These are phyloP conservation scores for Akanthomyces lecanii DNA, from an alignment of 2,329 filamentous ascomycete genomes.

Conservation along the genomic window DNA sequence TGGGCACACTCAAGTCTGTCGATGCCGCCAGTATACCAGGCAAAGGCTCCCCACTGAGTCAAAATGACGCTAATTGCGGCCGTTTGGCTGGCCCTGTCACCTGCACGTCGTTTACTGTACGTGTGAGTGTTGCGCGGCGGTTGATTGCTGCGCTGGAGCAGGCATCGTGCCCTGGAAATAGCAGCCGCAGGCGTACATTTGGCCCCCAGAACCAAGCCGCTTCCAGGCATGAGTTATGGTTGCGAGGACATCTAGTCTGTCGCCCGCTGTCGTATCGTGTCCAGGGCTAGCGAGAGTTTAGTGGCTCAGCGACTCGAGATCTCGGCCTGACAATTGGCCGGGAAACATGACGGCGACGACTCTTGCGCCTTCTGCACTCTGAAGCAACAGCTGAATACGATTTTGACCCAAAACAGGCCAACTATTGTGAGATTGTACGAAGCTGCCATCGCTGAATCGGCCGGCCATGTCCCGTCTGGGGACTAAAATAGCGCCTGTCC, in stretches of 20 bases:
- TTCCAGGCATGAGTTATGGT: neutral
- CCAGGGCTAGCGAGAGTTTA: neutral
- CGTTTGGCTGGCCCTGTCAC: neutral
- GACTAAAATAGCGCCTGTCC: slow-evolving; percentile 6
- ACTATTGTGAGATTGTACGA: slow-evolving; percentile 10
- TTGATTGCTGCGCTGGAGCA: neutral
- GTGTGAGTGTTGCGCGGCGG: neutral
- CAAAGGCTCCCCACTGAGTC: neutral
- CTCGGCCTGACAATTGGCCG: neutral
- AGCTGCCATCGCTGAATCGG: neutral
- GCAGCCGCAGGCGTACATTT: neutral
- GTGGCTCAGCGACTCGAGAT: neutral
- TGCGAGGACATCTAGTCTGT: neutral
- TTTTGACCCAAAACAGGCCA: neutral
- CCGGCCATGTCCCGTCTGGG: neutral
- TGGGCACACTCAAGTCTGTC: neutral
- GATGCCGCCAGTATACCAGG: neutral
- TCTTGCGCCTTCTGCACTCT: neutral
- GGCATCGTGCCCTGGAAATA: neutral
- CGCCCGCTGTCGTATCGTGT: neutral
- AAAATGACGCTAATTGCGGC: slow-evolving; percentile 6
- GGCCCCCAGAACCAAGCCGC: slow-evolving; percentile 4
- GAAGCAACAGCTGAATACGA: neutral
- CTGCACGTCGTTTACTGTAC: slow-evolving; percentile 8
- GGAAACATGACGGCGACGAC: neutral